A percentile compares a stretch with the other conserved stretches of the same genome.
phyloP scores from a whole-genome alignment of 139 green algal genomes.

The Limnomonas spitsbergensis region DNA sequence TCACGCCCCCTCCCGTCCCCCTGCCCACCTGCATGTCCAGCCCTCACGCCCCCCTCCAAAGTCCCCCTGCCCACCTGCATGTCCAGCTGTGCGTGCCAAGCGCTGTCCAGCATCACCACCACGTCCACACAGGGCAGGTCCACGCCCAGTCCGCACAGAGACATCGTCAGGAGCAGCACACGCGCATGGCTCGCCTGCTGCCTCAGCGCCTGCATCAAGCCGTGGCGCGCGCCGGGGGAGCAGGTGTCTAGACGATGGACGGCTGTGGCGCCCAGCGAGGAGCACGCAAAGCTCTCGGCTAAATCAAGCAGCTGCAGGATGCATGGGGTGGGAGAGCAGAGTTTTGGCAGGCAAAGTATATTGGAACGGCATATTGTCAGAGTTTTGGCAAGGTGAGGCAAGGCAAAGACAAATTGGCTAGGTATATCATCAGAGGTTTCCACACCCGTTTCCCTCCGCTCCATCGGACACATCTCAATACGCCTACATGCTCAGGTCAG shows the following conservation, averaged over 20 bases:
- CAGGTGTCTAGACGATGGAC: conserved; percentile 48
- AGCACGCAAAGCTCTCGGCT: conserved; percentile 38
- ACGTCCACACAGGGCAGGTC: conserved; percentile 52
- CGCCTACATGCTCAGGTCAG: too few species aligned
- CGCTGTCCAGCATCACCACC: conserved; percentile 69
- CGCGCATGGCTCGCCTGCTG: not conserved
- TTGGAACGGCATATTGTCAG: too few species aligned
- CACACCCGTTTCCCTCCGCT: too few species aligned
- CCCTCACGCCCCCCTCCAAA: not conserved
- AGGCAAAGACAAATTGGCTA: too few species aligned
- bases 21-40: conserved; percentile 3
- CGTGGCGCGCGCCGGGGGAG: conserved; percentile 45
- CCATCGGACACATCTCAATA: too few species aligned
- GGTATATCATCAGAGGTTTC: too few species aligned
- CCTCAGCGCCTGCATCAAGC: conserved; percentile 57
- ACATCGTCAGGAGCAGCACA: conserved; percentile 11
- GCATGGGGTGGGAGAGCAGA: too few species aligned
- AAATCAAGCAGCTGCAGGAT: conserved; percentile 59
- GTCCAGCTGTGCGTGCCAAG: conserved; percentile 71
- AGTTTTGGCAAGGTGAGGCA: too few species aligned
- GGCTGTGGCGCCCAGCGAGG: conserved; percentile 31
- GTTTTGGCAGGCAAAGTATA: too few species aligned
- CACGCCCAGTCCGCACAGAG: conserved; percentile 62
- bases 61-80: conserved; percentile 35
- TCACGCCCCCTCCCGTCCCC: too few species aligned